phyloP scores from a whole-genome alignment of 208 protist genomes.

The Leishmania mexicana region DNA sequence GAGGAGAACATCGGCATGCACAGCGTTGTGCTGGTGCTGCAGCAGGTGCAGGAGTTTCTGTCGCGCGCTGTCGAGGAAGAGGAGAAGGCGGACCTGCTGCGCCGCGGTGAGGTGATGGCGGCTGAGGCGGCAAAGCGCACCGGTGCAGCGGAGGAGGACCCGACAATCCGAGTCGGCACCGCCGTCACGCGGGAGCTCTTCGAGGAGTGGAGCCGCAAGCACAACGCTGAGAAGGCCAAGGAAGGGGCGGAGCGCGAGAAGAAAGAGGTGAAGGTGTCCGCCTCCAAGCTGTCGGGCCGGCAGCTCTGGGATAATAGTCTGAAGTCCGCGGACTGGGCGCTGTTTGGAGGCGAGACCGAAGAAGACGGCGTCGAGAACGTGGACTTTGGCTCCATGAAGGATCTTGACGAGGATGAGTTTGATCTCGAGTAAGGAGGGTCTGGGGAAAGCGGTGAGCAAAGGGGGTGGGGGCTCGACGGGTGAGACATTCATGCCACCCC shows the following conservation, averaged over 20 bases:
- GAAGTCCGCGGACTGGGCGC: conserved; percentile 74
- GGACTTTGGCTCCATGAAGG: conserved; percentile 53
- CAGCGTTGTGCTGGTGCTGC: conserved; percentile 69
- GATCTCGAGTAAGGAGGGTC: conserved; percentile 55
- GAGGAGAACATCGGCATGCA: conserved; percentile 84
- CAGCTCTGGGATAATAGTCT: conserved; percentile 89
- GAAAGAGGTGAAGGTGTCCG: conserved; percentile 33
- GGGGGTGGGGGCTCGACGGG: too few species aligned
- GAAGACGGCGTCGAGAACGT: conserved; percentile 75
- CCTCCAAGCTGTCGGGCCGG: conserved; percentile 80
- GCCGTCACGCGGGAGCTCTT: conserved; percentile 86
- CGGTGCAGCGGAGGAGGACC: conserved; percentile 41
- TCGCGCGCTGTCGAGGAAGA: conserved; percentile 52
- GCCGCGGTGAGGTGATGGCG: conserved; percentile 63
- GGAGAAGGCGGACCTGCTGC: conserved; percentile 73
- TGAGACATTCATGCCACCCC: background rate
- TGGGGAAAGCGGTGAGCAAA: too few species aligned
- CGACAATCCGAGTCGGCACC: conserved; percentile 78
- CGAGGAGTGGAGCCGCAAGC: conserved; percentile 75
- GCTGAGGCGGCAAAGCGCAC: conserved; percentile 41
- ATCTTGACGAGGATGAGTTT: conserved; percentile 64
- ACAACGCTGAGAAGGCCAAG: conserved; percentile 57
- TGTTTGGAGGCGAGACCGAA: conserved; percentile 58
- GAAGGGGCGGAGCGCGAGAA: conserved; percentile 44
- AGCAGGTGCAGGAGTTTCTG: conserved; percentile 79